A percentile compares a stretch with the other conserved stretches of the same genome.
phyloP scores from a whole-genome alignment of 257 asterid genomes.

The Gynochthodes officinalis region DNA sequence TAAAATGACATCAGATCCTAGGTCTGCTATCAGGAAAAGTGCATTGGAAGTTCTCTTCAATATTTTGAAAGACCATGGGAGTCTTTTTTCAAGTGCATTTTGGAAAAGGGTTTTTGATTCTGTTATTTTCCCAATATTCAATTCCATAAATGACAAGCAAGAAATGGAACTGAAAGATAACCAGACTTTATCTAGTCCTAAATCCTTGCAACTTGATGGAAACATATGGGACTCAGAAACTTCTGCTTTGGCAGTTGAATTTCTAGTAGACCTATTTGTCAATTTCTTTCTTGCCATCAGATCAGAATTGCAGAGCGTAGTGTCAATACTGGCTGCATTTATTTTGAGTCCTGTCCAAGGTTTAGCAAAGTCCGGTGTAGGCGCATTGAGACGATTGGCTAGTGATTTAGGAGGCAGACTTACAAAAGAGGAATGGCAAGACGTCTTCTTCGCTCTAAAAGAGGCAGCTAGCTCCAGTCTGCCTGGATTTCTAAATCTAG shows the following conservation, averaged over 20 bases:
- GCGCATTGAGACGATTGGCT: constrained; percentile 74
- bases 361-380: constrained; percentile 74
- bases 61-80: constrained; percentile 95
- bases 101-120: constrained; percentile 70
- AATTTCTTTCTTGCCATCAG: constrained; percentile 61
- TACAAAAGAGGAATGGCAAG: constrained; percentile 69
- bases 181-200: constrained; percentile 31
- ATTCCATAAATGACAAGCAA: constrained; percentile 44
- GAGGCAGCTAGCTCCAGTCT: constrained; percentile 58
- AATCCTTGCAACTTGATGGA: constrained; percentile 47
- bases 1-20: constrained; percentile 84
- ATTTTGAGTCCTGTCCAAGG: constrained; percentile 70
- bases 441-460: constrained; percentile 55
- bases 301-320: constrained; percentile 63
- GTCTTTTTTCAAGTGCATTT: constrained; percentile 65
- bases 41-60: constrained; percentile 94
- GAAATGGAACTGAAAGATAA: constrained; percentile 42
- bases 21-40: constrained; percentile 89
- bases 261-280: constrained; percentile 64
- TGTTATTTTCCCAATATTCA: constrained; percentile 74
- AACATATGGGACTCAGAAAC: constrained; percentile 83
- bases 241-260: constrained; percentile 65
- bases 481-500: constrained; percentile 61
- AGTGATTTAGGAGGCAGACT: constrained; percentile 56
- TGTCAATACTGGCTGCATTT: constrained; percentile 60